Evolutionary conservation across 2,329 filamentous ascomycete species (phyloP).

Genomic region (Pseudogymnoascus sp.): DNA sequence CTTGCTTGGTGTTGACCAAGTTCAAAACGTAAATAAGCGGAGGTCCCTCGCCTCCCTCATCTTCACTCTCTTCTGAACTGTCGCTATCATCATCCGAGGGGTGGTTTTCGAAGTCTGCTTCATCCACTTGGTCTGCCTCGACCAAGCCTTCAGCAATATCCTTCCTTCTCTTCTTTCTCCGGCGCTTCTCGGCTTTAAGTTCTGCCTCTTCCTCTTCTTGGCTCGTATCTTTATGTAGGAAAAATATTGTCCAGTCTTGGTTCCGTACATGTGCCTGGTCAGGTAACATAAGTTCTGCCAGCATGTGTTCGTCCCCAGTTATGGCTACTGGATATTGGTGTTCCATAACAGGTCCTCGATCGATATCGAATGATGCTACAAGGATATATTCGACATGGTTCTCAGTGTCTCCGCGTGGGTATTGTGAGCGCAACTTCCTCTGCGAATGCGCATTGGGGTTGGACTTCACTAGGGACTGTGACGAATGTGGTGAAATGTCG

Average conservation of each 20-base stretch:
- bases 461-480: conserved; percentile 44
- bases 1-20: conserved; percentile 94
- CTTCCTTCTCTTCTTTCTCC: conserved; percentile 42
- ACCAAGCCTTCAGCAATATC: conserved; percentile 42
- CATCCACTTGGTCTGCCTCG: conserved; percentile 34
- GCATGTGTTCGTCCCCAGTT: conserved; percentile 94
- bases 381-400: conserved; percentile 99
- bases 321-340: conserved; percentile 94
- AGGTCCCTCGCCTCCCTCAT: conserved; percentile 69
- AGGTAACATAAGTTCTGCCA: conserved; percentile 95
- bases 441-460: conserved; percentile 42
- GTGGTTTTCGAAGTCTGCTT: conserved; percentile 37
- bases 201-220: conserved; percentile 74
- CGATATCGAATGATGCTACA: conserved; percentile 94
- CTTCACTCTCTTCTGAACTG: conserved; percentile 50
- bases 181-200: conserved; percentile 45
- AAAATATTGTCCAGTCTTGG: conserved; percentile 99
- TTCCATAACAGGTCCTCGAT: conserved; percentile 94
- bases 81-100: conserved; percentile 43
- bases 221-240: conserved; percentile 88
- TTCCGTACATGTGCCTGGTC: conserved; percentile 91
- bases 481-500: conserved; percentile 50
- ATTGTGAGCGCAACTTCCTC: conserved; percentile 61
- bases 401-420: conserved; percentile 63
- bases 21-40: conserved; percentile 96